Base-by-base conservation (phyloP, 2,329 filamentous ascomycete genomes). In the Harringtonia aguacate region DNA sequence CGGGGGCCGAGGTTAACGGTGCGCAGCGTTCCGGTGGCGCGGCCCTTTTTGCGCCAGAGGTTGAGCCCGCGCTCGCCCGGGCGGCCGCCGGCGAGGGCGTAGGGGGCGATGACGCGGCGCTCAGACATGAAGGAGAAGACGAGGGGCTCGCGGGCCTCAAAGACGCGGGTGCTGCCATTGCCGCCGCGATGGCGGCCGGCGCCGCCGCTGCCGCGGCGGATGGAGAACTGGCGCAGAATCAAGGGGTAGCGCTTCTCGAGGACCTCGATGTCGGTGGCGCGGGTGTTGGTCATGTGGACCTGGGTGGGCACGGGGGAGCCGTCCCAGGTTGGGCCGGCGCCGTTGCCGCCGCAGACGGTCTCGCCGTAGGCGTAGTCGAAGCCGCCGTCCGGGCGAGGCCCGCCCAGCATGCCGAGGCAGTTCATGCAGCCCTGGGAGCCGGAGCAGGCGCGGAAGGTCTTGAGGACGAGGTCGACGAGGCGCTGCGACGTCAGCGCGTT, bases 271-370 rank as follows among this genome's bases (percentile, higher is more conserved):
- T 90, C 85, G 0, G 85, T 89, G 55, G 89, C 89, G 13, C 84
- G 73, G 4, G 84, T 90, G 59, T 90, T 92, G 7, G 85, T 90
- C 83, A 88, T 88, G 61, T 90, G 84, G 2, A 77, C 82, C 56
- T 90, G 84, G n/a, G 88, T 82, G 20, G n/a, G n/a, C n/a, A 82
- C 84, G 39, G 69, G 77, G 8, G 82, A 80, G 24, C 85, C 85
- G 46, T 81, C 68, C 84, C 84, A 89, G 10, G 69, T 69, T 0
- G 79, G 73, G 0, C 84, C 84, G 0, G 84, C 86, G 21, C 84
- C 85, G 28, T 73, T 77, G 0, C 86, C 86, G 29, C 86, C 85
- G 0, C 81, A 80, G 49, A 92, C 88, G 6, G 85, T 90, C 61
- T 90, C 86, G 59, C 90, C 89, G 66, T 90, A 90, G 8, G 84